phyloP scores from a whole-genome alignment of 208 protist species.

The Trypanosomatidae sp. region DNA sequence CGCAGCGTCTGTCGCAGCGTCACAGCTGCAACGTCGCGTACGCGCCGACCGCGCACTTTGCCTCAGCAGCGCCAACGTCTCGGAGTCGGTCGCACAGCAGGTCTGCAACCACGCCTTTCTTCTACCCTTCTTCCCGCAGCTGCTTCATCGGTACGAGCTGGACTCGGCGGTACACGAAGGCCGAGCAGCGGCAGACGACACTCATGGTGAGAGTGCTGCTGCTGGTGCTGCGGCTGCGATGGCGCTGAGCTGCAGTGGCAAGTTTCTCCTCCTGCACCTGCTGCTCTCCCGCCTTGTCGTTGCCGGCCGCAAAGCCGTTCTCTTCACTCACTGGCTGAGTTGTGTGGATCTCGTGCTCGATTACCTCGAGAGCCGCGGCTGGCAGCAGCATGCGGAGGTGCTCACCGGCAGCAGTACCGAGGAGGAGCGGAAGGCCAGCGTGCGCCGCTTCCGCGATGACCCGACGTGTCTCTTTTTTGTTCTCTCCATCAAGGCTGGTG shows the following conservation, averaged over 20 bases:
- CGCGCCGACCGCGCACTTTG: constrained; percentile 9
- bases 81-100: constrained; percentile 46
- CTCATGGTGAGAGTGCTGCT: not conserved
- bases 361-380: constrained; percentile 79
- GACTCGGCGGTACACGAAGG: constrained; percentile 4
- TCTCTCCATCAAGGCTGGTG: constrained; percentile 96
- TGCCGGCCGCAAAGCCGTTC: constrained; percentile 83
- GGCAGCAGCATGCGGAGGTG: constrained; percentile 31
- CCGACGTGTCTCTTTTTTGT: constrained; percentile 94
- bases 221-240: constrained; percentile 23
- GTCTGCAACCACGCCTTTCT: constrained; percentile 67
- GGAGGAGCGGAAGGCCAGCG: constrained; percentile 59
- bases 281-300: constrained; percentile 63
- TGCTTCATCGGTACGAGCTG: constrained; percentile 24
- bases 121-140: constrained; percentile 48
- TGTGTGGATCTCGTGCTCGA: constrained; percentile 94
- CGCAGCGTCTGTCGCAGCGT: not conserved
- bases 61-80: constrained; percentile 37
- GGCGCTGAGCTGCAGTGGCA: constrained; percentile 78
- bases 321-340: constrained; percentile 98
- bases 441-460: constrained; percentile 88
- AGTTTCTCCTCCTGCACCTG: constrained; percentile 87
- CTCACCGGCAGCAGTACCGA: constrained; percentile 72
- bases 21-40: not conserved
- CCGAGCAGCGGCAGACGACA: constrained; percentile 25